Evolutionary conservation across 2,329 filamentous ascomycete genomes (phyloP), one percentile per base, ranked within the genome.

Genomic region (Claviceps cyperi): DNA sequence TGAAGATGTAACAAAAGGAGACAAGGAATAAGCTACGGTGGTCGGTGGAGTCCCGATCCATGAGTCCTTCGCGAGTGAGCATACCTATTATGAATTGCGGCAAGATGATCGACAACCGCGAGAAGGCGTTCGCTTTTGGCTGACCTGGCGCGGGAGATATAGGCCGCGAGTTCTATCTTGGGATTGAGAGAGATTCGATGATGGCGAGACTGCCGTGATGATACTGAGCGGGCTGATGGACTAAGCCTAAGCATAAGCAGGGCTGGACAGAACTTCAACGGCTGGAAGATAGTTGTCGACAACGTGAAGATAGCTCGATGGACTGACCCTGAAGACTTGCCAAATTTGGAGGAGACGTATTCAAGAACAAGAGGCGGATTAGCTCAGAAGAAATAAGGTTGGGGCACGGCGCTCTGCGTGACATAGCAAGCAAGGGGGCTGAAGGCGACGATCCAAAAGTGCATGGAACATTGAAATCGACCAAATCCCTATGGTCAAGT

Each of bases 401-500:
- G 51, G 52, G 50, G 54, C 37, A 51, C 46, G 50, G 48, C 50
- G 43, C 21, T 46, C 48, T 51, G 50, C 46, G 51, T 55, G 55
- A 55, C 54, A 57, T 53, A 55, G 17, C 43, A 32, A 38, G 51
- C 57, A 58, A 53, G 54, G 57, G 55, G 53, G 59, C 48, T 51
- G 54, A 7, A 32, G 28, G 35, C 46, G 46, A 35, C 47, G 36
- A 49, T 5, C 36, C 35, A 35, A 49, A 49, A 56, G 53, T 28
- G 36, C 37, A 15, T 36, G n/a, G 28, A 46, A 36, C 15, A 5
- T 4, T 14, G 19, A 32, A 32, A 32, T 40, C 38, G 41, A 38
- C 46, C 36, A 46, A 43, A 56, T 62, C 61, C 61, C 61, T 59
- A 56, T 63, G 60, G 62, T 9, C 41, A 21, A 41, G 39, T 41